Base-by-base conservation (phyloP, 1,284 basidiomycete genomes). In the Heliocybe sulcata region DNA sequence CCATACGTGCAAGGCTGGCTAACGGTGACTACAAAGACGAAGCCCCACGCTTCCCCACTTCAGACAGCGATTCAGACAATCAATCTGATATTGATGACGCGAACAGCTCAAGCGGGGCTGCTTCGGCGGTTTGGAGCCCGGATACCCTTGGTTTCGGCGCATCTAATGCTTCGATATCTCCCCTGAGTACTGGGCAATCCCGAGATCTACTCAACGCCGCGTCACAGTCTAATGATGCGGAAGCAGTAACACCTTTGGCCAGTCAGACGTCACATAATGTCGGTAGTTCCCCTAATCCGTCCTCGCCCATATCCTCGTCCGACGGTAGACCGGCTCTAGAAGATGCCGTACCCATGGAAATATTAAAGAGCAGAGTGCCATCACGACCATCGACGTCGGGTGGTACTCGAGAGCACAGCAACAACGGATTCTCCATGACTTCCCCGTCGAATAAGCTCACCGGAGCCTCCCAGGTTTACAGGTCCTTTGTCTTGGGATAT, bases 281-380 rank as follows among this genome's bases (percentile, higher is more conserved):
- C 23, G 20, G n/a, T 23, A 22, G 19, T 35, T 9, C 52, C 4
- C 20, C 35, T 33, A 22, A 42, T 16, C 16, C 35, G 11, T 11
- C 29, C 14, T 53, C 52, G 14, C 45, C 53, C 3, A 14, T 26
- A 27, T 49, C 53, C 8, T 33, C 68, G 2, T 57, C 62, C 26
- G 77, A 81, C 4, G 70, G 74, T 14, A 82, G 79, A 60, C 80
- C 80, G 51, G 69, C 71, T 26, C 66, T 71, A 1, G 84, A 87
- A 57, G 83, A 85, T 53, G 84, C 64, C 2, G 81, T 87, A 2
- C 85, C 85, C 9, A 55, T 79, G 31, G 87, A 87, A 63, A 87
- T 88, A 55, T 67, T 85, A 25, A 76, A 81, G 59, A 83, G 81
- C 59, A 72, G 85, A 31, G 64, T 88, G 55, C 59, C 73, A 6